phyloP scores from a whole-genome alignment of 352 stramenopile species.

The Pythium volutum region DNA sequence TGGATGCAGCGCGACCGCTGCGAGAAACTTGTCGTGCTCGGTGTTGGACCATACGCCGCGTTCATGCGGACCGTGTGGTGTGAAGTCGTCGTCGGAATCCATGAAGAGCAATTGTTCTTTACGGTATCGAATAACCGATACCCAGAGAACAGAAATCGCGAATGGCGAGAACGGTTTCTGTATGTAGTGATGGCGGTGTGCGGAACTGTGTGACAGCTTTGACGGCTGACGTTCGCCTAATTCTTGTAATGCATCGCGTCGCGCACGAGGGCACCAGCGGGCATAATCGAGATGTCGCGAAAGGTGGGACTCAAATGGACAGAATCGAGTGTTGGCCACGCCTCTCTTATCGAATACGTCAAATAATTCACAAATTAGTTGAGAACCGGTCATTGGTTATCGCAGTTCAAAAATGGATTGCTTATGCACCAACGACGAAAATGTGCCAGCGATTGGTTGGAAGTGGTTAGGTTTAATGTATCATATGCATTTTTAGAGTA shows the following conservation, averaged over 20 bases:
- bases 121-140: too few species aligned
- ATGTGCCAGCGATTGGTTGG: too few species aligned
- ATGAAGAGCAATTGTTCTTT: conserved; percentile 8
- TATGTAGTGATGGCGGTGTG: too few species aligned
- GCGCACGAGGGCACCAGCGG: too few species aligned
- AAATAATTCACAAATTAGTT: too few species aligned
- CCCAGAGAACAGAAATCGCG: neutral
- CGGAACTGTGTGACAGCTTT: conserved; percentile 3
- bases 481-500: neutral
- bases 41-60: conserved; percentile 24
- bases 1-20: conserved; percentile 22
- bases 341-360: neutral
- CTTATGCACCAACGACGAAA: too few species aligned
- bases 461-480: neutral
- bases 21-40: conserved; percentile 29
- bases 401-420: too few species aligned
- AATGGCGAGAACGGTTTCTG: conserved; percentile 1
- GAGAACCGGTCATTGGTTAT: neutral
- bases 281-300: conserved; percentile 11
- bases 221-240: conserved; percentile 2
- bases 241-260: neutral
- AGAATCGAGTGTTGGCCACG: too few species aligned
- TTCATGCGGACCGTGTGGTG: neutral
- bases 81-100: neutral
- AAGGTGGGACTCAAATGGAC: neutral